A percentile compares a stretch with the other conserved stretches of the same genome.
Conservation (phyloP, 140 eudicot genomes). For the Oenanthe javanica region DNA sequence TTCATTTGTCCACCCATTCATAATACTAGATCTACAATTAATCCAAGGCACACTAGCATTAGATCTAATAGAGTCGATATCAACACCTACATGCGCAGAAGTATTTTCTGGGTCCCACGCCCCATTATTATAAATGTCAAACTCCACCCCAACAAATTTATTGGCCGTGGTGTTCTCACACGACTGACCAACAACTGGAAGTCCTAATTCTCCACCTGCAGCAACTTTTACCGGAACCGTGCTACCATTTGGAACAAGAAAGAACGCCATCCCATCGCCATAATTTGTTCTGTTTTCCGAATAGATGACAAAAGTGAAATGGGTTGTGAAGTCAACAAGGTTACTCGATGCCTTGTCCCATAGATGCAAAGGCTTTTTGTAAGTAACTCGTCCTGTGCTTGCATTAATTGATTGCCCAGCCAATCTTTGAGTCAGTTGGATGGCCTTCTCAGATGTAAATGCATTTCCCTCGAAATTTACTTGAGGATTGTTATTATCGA, state of each 20-base stretch:
- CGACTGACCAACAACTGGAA: too few species aligned
- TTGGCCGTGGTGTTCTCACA: not conserved
- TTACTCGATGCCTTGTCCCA: not conserved
- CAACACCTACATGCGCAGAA: conserved; percentile 28
- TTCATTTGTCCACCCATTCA: conserved; percentile 14
- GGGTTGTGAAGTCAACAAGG: conserved; percentile 9
- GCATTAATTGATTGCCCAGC: not conserved
- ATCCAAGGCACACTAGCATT: conserved; percentile 1
- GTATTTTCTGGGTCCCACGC: too few species aligned
- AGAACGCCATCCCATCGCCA: conserved; percentile 20
- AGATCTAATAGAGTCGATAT: conserved; percentile 8
- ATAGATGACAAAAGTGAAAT: conserved; percentile 12
- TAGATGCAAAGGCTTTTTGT: not conserved
- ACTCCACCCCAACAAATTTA: conserved; percentile 43
- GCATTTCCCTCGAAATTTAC: conserved; percentile 24
- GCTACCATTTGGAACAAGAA: conserved; percentile 9
- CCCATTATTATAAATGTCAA: too few species aligned
- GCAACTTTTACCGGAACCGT: too few species aligned
- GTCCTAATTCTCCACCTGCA: conserved; percentile 9
- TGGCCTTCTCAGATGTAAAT: conserved; percentile 16
- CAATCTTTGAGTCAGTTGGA: not conserved
- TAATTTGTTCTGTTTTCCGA: not conserved
- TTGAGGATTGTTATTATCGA: conserved; percentile 33
- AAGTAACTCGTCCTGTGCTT: conserved; percentile 3
- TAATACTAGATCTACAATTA: not conserved